Percentiles rank a stretch among this genome's conserved stretches.
Evolutionary conservation across 352 stramenopile species (phyloP).

Genomic region (Pythium aristosporum): DNA sequence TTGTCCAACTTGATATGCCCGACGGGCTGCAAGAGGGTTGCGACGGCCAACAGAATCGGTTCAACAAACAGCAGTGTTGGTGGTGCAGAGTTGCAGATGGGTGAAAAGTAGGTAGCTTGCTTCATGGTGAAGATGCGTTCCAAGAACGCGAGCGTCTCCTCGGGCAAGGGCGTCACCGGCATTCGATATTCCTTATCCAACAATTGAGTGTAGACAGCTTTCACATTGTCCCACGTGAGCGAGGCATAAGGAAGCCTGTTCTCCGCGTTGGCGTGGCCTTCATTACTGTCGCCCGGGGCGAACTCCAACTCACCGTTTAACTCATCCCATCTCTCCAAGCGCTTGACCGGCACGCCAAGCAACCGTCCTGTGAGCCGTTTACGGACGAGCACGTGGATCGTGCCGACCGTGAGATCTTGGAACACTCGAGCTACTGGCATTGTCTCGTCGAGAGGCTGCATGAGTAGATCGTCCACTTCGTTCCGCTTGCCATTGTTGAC

Average conservation of each 20-base stretch:
- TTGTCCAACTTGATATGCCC: not conserved
- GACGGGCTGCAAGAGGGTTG: not conserved
- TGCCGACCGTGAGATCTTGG: not conserved
- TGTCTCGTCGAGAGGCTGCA: not conserved
- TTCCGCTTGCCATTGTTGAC: too few relatives aligned
- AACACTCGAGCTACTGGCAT: not conserved
- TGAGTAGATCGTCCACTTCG: not conserved
- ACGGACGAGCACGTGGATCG: not conserved
- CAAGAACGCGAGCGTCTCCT: not conserved
- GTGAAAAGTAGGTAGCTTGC: not conserved
- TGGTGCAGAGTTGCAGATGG: not conserved
- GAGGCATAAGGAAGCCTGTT: not conserved
- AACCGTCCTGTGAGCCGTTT: not conserved
- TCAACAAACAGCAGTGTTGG: not conserved
- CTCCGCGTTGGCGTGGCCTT: not conserved
- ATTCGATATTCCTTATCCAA: not conserved
- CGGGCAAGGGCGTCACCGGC: not conserved
- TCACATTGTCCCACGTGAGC: not conserved
- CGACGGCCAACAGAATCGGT: not conserved
- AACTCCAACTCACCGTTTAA: not conserved
- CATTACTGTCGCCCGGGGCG: accelerated
- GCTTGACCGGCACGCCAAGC: not conserved
- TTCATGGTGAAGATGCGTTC: not conserved
- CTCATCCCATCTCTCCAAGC: not conserved
- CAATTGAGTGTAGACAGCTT: not conserved